Evolutionary conservation across 2,329 filamentous ascomycete genomes (phyloP), one percentile per base, ranked within the genome.

Genomic region (Laburnicola sp.): DNA sequence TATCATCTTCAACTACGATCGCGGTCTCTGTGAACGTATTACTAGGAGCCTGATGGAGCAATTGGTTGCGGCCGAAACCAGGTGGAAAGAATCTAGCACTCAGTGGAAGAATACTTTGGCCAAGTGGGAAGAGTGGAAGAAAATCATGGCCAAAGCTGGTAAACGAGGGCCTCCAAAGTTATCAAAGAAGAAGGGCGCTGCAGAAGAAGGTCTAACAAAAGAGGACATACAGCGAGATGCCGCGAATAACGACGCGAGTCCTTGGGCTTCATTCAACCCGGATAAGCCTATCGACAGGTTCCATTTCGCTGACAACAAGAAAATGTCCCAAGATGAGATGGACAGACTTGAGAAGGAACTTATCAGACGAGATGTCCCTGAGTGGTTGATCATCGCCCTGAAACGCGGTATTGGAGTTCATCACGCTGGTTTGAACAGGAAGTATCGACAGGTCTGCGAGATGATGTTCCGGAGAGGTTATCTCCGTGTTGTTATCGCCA

Each of bases 1-100:
- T 0, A 84, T 93, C 9, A 69, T 91, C 1, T 93, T 93, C 76
- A 89, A 89, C 64, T 93, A 89, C 59, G 86, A 91, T 57, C 83
- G 87, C 41, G 69, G 70, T 1, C 70, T 75, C 27, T 92, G 89
- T 60, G 87, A 91, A 68, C 67, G 70, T 7, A 80, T 87, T 26
- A 80, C 82, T 25, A 59, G 68, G 23, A 62, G 71, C 0, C 60
- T 91, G 0, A 66, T 86, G 1, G 59, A 69, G 0, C 76, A 83
- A 51, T 73, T 91, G 0, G 65, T 78, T 43, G 63, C 75, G 1
- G 79, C 81, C 0, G 86, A 89, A 60, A 57, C 73, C 0, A 59
- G 65, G 6, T 88, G 82, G 76, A 85, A 86, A 60, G 73, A 81
- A 42, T 75, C 75, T 0, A 82, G 80, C 49, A 68, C 78, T 0